Evolutionary conservation across 2,329 filamentous ascomycete species (phyloP).

Genomic region (Penicillium sp.): DNA sequence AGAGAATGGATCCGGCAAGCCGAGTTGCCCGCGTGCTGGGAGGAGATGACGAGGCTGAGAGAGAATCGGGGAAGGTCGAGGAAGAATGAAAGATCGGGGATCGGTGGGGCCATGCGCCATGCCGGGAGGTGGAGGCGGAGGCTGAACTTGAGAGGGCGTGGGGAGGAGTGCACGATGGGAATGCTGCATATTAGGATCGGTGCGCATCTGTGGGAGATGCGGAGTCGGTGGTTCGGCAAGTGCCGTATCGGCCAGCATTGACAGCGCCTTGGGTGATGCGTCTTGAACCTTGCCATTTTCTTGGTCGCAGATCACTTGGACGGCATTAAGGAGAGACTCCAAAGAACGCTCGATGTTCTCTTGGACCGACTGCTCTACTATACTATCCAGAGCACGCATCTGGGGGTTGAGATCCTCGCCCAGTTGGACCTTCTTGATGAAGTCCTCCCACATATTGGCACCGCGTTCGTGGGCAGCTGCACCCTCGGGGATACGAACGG

Average conservation of each 20-base stretch:
- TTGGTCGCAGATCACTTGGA: conserved; percentile 20
- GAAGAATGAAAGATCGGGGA: conserved; percentile 29
- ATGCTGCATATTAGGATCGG: conserved; percentile 46
- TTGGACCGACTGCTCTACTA: conserved; percentile 21
- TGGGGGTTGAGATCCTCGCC: conserved; percentile 39
- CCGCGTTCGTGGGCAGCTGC: conserved; percentile 37
- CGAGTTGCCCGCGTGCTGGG: conserved; percentile 35
- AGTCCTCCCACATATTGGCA: conserved; percentile 40
- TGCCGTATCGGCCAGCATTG: conserved; percentile 36
- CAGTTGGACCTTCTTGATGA: conserved; percentile 39
- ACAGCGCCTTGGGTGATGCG: conserved; percentile 28
- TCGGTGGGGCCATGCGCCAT: conserved; percentile 30
- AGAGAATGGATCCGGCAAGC: conserved; percentile 40
- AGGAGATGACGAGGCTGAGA: conserved; percentile 39
- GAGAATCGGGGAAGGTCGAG: conserved; percentile 24
- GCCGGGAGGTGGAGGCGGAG: conserved; percentile 15
- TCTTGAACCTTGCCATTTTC: conserved; percentile 1
- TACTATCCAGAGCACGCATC: conserved; percentile 37
- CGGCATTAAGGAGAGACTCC: conserved; percentile 30
- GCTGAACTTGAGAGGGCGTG: conserved; percentile 20
- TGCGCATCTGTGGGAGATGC: conserved; percentile 44
- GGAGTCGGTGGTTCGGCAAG: conserved; percentile 12
- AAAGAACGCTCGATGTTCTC: conserved; percentile 25
- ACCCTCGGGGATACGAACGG: conserved; percentile 34
- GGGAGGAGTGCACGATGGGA: conserved; percentile 34